Evolutionary conservation across 2,329 filamentous ascomycete species (phyloP).

Genomic region (Fonsecaea pugnacius): DNA sequence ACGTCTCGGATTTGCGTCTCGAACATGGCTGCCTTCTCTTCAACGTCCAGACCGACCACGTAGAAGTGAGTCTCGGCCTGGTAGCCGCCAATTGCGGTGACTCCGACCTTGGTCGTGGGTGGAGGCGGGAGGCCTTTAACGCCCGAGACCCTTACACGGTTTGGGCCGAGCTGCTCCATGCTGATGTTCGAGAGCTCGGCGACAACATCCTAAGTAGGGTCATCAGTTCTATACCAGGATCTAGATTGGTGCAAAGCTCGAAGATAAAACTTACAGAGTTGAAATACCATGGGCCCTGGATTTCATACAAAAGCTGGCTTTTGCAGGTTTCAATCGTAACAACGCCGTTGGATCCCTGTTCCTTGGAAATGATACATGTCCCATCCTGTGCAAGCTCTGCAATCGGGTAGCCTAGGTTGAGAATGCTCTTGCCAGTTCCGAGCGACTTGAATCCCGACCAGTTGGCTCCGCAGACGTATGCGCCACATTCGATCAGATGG

Average conservation of each 20-base stretch:
- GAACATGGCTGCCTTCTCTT: constrained; percentile 44
- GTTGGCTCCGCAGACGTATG: constrained; percentile 34
- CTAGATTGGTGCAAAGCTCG: not conserved
- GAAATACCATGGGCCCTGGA: constrained; percentile 55
- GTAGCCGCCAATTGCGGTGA: constrained; percentile 55
- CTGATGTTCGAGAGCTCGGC: constrained; percentile 47
- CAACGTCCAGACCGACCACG: constrained; percentile 53
- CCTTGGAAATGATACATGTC: constrained; percentile 54
- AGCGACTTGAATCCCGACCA: constrained; percentile 43
- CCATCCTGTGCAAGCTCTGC: constrained; percentile 54
- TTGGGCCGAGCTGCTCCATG: constrained; percentile 42
- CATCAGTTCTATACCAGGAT: not conserved
- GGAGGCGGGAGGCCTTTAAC: constrained; percentile 51
- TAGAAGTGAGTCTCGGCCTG: constrained; percentile 52
- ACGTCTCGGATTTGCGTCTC: constrained; percentile 22
- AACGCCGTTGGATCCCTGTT: constrained; percentile 47
- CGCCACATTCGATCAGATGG: constrained; percentile 43
- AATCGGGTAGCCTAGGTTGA: constrained; percentile 48
- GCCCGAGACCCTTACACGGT: constrained; percentile 47
- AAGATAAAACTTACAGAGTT: constrained; percentile 39
- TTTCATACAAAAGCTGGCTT: constrained; percentile 55
- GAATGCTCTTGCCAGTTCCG: constrained; percentile 45
- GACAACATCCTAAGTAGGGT: constrained; percentile 44
- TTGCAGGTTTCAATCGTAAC: constrained; percentile 46
- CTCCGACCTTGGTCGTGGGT: constrained; percentile 56